A percentile compares a stretch with the other conserved stretches of the same genome.
Conservation (phyloP, 139 green algal species). For the Eudorina sp. region DNA sequence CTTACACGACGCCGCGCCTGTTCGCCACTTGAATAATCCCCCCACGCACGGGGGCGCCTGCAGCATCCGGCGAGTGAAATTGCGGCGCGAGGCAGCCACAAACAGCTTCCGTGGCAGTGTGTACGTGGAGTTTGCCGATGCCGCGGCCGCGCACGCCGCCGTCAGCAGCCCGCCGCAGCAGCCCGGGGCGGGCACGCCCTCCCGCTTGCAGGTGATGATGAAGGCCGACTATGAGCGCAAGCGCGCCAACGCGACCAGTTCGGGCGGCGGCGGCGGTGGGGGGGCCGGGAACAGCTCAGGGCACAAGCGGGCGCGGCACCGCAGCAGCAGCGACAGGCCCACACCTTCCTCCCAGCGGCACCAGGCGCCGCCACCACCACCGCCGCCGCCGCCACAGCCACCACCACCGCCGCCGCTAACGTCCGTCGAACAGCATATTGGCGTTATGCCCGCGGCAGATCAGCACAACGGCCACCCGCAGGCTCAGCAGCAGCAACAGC, state of each 20-base stretch:
- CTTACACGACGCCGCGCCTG: no score
- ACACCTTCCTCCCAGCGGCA: background rate
- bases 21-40: no score
- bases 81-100: slow-evolving; percentile 27
- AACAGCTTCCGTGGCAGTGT: slow-evolving; percentile 38
- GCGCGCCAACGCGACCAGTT: background rate
- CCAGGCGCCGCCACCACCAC: background rate
- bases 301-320: slow-evolving; percentile 4
- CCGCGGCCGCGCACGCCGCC: background rate
- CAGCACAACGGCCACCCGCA: background rate
- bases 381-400: background rate
- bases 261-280: background rate
- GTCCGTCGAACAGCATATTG: background rate
- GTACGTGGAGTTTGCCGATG: slow-evolving; percentile 26
- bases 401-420: background rate
- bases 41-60: background rate
- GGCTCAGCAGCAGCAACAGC: background rate
- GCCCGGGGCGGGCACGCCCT: background rate
- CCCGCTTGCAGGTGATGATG: slow-evolving; percentile 16
- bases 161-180: slow-evolving; percentile 22
- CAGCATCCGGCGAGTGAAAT: slow-evolving; percentile 27
- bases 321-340: background rate
- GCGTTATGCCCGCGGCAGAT: background rate
- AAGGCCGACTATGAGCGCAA: slow-evolving; percentile 19
- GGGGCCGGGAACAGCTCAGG: background rate